Evolutionary conservation across 345 rosid species (phyloP).

Genomic region (Diplotaxis tenuifolia): DNA sequence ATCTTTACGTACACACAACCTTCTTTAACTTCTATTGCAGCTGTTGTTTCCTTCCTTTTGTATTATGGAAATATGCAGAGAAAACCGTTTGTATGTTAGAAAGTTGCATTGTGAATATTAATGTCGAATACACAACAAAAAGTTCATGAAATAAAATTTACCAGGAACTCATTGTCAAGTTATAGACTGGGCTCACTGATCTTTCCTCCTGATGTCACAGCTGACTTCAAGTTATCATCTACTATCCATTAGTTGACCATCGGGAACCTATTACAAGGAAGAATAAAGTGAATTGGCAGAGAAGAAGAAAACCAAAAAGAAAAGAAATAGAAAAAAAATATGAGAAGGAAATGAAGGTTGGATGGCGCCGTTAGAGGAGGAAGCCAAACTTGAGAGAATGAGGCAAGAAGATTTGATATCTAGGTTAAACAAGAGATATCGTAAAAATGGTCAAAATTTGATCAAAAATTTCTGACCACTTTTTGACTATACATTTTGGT

Average conservation of each 20-base stretch:
- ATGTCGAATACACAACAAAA: too few relatives aligned
- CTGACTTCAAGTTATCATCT: not conserved
- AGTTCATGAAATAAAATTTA: too few relatives aligned
- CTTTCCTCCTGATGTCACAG: not conserved
- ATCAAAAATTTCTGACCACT: too few relatives aligned
- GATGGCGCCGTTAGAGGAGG: not conserved
- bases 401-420: not conserved
- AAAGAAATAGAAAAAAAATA: too few relatives aligned
- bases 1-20: too few relatives aligned
- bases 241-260: not conserved
- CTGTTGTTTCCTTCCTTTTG: not conserved
- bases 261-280: not conserved
- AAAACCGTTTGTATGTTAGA: too few relatives aligned
- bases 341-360: not conserved
- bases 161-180: not conserved
- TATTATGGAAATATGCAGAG: too few relatives aligned
- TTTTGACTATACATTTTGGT: too few relatives aligned
- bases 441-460: not conserved
- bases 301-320: not conserved
- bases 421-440: not conserved
- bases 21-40: too few relatives aligned
- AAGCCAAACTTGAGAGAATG: not conserved
- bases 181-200: not conserved
- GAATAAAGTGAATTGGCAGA: not conserved
- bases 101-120: too few relatives aligned